Evolutionary conservation across 352 stramenopile genomes (phyloP), one percentile per base, ranked within the genome.

Genomic region (Phytophthora cajani): DNA sequence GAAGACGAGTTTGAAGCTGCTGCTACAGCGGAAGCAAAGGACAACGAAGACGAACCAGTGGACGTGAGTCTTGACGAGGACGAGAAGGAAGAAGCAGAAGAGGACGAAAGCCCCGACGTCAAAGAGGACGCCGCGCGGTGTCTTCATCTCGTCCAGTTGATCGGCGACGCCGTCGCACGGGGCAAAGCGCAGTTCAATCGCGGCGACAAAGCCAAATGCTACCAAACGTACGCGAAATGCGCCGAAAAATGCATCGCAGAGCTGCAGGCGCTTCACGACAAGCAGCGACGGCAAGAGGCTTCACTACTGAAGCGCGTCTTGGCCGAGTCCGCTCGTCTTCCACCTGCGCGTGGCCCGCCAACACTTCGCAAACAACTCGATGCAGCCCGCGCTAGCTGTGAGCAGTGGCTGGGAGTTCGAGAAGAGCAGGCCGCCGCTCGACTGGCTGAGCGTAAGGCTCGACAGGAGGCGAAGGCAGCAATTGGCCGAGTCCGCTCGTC

Each of bases 181-280:
- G 86, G 88, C 8, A 93, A 92, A 62, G 61, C 72, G 16, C 81
- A 88, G 52, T 95, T 90, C 67, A 95, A 95, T 62, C 79, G 80
- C 11, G 88, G 88, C 0, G 86, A 95, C 68, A 92, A 92, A 61
- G 72, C 68, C 16, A 88, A 88, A 62, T 95, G 88, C 64, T 90
- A 85, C 53, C 77, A 88, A 58, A 83, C 81, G 46, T 92, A 93
- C 59, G 68, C 80, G 5, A 80, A 82, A 25, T 79, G 75, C 33
- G 78, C 73, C 10, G 78, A 92, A 19, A 74, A 78, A 61, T 77
- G 72, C 33, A 66, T 87, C 6, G 69, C 80, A 0, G 68, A 81
- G 52, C 74, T 91, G 21, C 73, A 74, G 23, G 53, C 56, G 44
- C 55, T 82, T 53, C 53, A 77, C 69, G 69, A 78, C 65, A 74